phyloP scores from a whole-genome alignment of 345 rosid species.

The Aquilaria yunnanensis region DNA sequence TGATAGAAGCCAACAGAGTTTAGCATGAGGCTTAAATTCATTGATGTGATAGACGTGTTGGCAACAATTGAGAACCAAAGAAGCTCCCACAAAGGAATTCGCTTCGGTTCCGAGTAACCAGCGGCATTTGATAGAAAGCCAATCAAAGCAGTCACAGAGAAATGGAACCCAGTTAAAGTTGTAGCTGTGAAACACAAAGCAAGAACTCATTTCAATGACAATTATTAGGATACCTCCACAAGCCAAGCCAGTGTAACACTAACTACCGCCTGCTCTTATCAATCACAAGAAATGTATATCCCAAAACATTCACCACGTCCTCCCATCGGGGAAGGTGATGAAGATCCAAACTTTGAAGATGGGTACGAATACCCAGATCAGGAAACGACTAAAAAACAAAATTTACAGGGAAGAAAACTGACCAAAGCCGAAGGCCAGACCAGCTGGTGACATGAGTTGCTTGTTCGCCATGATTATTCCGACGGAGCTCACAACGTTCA shows the following conservation, averaged over 20 bases:
- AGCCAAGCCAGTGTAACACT: neutral
- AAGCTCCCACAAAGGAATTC: conserved; percentile 92
- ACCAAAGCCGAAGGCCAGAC: conserved; percentile 87
- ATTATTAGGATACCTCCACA: too few species aligned
- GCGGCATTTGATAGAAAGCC: conserved; percentile 88
- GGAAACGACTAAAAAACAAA: neutral
- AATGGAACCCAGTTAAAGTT: conserved; percentile 90
- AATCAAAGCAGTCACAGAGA: conserved; percentile 73
- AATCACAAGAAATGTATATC: too few species aligned
- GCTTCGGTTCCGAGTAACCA: conserved; percentile 69
- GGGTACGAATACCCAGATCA: neutral
- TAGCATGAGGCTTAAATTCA: conserved; percentile 94
- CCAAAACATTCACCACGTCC: neutral
- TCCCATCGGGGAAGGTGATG: neutral
- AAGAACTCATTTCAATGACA: too few species aligned
- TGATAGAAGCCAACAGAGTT: conserved; percentile 96
- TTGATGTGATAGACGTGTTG: conserved; percentile 73
- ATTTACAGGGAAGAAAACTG: conserved; percentile 14
- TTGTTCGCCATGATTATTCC: conserved; percentile 97
- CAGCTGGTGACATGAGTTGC: conserved; percentile 83
- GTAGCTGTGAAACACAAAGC: conserved; percentile 44
- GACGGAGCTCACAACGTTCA: conserved; percentile 89
- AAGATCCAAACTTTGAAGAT: neutral
- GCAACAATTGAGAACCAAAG: conserved; percentile 91
- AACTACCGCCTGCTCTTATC: neutral